A percentile compares a stretch with the other conserved stretches of the same genome.
Conservation (phyloP, 2,329 filamentous ascomycete genomes). For the Sclerotinia subarctica region DNA sequence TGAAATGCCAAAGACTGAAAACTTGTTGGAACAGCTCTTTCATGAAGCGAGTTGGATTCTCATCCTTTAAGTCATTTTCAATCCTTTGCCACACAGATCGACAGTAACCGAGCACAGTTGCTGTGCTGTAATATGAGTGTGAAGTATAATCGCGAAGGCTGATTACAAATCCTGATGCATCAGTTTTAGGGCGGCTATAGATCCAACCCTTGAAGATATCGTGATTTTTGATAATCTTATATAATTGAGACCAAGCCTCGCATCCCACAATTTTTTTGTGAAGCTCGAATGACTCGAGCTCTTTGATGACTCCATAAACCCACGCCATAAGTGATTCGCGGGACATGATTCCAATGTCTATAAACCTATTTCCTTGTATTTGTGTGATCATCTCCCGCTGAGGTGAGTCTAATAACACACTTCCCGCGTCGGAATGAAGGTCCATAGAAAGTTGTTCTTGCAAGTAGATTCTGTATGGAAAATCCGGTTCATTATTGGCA, state of each 20-base stretch:
- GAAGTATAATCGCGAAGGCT: not conserved
- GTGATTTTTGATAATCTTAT: not conserved
- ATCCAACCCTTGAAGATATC: not conserved
- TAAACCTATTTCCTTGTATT: not conserved
- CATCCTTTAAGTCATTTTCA: not conserved
- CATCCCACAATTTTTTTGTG: not conserved
- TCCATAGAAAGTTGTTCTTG: not conserved
- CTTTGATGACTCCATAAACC: not conserved
- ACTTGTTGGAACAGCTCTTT: not conserved
- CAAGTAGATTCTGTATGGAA: not conserved
- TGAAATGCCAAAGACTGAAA: not conserved
- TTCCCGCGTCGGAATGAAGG: not conserved
- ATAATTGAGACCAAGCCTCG: not conserved
- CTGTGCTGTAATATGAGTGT: not conserved
- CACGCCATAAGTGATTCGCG: not conserved
- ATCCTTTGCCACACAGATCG: not conserved
- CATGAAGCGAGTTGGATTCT: not conserved
- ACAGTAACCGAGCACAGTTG: not conserved
- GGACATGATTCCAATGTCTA: not conserved
- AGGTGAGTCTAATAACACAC: not conserved
- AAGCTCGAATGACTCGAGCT: not conserved
- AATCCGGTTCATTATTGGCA: not conserved
- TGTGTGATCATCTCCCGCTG: not conserved
- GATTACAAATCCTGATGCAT: not conserved
- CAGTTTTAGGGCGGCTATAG: not conserved